Conservation (phyloP, 306 rosid species). For the Lupinus albus region DNA sequence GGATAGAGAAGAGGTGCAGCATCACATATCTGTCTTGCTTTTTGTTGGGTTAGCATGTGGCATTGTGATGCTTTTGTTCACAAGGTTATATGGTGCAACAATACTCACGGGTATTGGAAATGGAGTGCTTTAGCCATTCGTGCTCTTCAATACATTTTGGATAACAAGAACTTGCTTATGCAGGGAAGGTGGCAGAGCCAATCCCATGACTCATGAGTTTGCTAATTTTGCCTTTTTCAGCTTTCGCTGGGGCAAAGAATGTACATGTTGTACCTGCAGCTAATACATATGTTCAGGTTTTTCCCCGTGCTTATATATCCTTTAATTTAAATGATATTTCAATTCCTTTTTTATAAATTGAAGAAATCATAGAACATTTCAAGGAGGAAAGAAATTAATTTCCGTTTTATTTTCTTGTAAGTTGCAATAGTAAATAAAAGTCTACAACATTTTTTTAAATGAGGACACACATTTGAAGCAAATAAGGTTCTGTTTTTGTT, state of each 20-base stretch:
- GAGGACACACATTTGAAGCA: not conserved
- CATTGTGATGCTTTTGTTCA: slow-evolving; percentile 60
- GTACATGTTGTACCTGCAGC: slow-evolving; percentile 64
- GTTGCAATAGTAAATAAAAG: not conserved
- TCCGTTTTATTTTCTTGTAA: not conserved
- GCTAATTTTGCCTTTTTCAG: slow-evolving; percentile 48
- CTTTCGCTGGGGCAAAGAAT: slow-evolving; percentile 68
- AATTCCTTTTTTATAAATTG: not conserved
- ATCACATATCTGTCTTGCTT: slow-evolving; percentile 68
- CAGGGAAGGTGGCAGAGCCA: slow-evolving; percentile 19
- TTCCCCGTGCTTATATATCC: not conserved
- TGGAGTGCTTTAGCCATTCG: not conserved
- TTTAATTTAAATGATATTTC: not conserved
- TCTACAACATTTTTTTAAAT: not conserved
- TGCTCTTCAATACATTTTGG: slow-evolving; percentile 23
- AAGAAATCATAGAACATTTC: not conserved
- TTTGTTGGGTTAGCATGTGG: slow-evolving; percentile 71
- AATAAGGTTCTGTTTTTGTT: not conserved
- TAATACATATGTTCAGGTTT: slow-evolving; percentile 71
- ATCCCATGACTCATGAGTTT: slow-evolving; percentile 44
- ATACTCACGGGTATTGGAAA: slow-evolving; percentile 59
- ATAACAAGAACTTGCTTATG: slow-evolving; percentile 24
- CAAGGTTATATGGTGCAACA: slow-evolving; percentile 60
- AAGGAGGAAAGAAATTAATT: not conserved
- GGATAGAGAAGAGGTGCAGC: slow-evolving; percentile 77